Evolutionary conservation across 768 basidiomycete genomes (phyloP), one percentile per base, ranked within the genome.

Genomic region (Lactifluus echinatus): DNA sequence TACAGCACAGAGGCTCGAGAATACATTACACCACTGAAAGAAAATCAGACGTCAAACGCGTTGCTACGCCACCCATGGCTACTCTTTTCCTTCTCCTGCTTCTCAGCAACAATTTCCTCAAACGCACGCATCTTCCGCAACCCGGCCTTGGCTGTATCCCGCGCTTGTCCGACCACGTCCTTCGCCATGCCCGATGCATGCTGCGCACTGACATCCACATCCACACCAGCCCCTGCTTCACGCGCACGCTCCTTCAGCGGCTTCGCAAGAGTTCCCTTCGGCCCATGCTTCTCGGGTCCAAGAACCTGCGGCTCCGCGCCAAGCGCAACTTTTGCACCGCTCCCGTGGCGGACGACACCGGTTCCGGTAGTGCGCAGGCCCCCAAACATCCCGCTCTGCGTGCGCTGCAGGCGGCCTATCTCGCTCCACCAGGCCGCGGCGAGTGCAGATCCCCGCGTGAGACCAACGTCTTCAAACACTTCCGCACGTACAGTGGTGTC

Each of bases 241-340:
- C 55, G 39, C 44, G 64, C 65, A 4, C 69, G 73, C 51, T 79
- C 72, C 42, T 45, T 54, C 24, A 73, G 50, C 3, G 70, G 66
- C 58, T 74, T 77, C 2, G 81, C 74, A 4, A 74, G 74, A 2
- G 73, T 81, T 2, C 81, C 86, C 34, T 81, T 64, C 0, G 87
- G 87, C 0, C 86, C 87, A 3, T 72, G 75, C 74, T 89, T 87
- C 60, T 82, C 78, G 0, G 84, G 82, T 26, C 78, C 69, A 28
- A 89, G 68, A 31, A 89, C 79, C 73, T 89, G 87, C 34, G 87
- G 87, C 68, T 85, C 85, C 6, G 78, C 83, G 2, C 87, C 87
- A 72, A 88, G 70, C 0, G 85, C 87, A 47, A 89, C 78, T 48
- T 67, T 62, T 42, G 71, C 67, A 66, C 71, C 37, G 69, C 67